phyloP scores from a whole-genome alignment of 2,329 filamentous ascomycete genomes.

The Aspergillus hiratsukae region DNA sequence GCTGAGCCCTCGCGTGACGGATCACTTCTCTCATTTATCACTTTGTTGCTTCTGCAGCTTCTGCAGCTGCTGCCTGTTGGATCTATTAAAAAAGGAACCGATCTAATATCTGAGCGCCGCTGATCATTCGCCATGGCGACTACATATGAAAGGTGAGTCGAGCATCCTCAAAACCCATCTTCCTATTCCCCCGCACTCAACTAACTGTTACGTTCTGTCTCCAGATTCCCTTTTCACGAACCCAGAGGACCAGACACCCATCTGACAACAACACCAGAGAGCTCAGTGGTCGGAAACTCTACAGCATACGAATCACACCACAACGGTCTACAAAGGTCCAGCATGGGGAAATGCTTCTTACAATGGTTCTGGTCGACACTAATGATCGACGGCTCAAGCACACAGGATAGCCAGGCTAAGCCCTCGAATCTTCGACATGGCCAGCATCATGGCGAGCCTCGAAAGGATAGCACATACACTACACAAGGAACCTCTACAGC shows the following conservation, averaged over 20 bases:
- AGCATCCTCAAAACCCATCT: neutral
- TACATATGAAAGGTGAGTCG: neutral
- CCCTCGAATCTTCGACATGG: neutral
- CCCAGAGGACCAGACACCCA: neutral
- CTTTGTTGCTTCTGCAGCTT: neutral
- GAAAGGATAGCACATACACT: neutral
- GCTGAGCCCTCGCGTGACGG: neutral
- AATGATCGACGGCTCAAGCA: slow-evolving; percentile 12
- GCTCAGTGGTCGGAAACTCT: neutral
- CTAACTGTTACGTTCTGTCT: neutral
- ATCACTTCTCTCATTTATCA: neutral
- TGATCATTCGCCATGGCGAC: neutral
- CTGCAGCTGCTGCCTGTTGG: neutral
- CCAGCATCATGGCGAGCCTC: neutral
- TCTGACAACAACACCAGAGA: neutral
- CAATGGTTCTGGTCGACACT: slow-evolving; percentile 20
- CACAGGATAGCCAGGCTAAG: slow-evolving; percentile 1
- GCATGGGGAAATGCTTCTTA: slow-evolving; percentile 9
- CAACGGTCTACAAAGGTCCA: neutral
- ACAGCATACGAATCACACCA: neutral
- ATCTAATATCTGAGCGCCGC: neutral
- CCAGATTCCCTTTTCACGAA: neutral
- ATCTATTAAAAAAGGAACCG: neutral
- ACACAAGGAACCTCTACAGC: slow-evolving; percentile 6
- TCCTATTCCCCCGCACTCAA: neutral